These are phyloP conservation scores for Fragilariopsis cylindrus DNA, from an alignment of 108 stramenopile genomes.

Conservation along the genomic window DNA sequence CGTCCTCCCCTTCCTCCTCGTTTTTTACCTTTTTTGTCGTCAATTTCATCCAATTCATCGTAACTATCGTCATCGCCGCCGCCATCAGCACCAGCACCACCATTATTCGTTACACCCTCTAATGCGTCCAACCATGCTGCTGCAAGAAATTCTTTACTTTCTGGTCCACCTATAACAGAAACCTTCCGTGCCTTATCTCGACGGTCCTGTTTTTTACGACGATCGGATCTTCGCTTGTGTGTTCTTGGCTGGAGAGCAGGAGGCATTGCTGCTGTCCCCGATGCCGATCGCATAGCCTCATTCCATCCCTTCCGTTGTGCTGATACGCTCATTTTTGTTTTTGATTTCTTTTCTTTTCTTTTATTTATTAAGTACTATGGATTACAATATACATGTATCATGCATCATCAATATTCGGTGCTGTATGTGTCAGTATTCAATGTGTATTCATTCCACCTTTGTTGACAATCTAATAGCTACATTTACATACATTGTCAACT, in stretches of 20 bases:
- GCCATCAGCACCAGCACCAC: slow-evolving; percentile 2
- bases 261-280: slow-evolving; percentile 56
- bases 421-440: no score
- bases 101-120: slow-evolving; percentile 56
- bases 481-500: no score
- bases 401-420: no score
- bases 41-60: slow-evolving; percentile 78
- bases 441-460: no score
- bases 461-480: no score
- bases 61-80: slow-evolving; percentile 73
- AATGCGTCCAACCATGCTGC: slow-evolving; percentile 83
- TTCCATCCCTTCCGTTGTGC: slow-evolving; percentile 87
- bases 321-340: slow-evolving; percentile 3
- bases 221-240: slow-evolving; percentile 58
- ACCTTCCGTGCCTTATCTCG: slow-evolving; percentile 81
- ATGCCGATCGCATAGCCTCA: slow-evolving; percentile 83
- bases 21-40: slow-evolving; percentile 36
- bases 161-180: slow-evolving; percentile 21
- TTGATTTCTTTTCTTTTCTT: no score
- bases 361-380: no score
- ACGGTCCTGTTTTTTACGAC: slow-evolving; percentile 61
- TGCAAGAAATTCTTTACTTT: slow-evolving; percentile 48
- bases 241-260: slow-evolving; percentile 34
- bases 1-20: slow-evolving; percentile 19
- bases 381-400: no score